phyloP scores from a whole-genome alignment of 805 yeast genomes.

The Saccharomyces kudriavzevii region DNA sequence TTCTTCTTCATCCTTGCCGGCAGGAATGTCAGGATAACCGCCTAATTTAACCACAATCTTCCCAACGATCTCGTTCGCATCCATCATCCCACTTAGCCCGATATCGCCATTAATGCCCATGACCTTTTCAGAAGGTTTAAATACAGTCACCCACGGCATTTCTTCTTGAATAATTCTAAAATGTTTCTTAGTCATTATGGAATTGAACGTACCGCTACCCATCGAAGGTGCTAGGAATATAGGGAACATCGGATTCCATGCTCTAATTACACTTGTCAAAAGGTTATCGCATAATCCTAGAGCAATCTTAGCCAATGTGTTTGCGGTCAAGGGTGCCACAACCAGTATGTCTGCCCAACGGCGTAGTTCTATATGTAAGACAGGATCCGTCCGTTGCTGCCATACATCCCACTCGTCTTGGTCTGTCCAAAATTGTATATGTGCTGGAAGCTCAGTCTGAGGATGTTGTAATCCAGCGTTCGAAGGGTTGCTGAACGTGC shows the following conservation, averaged over 20 bases:
- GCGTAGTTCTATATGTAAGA: slow-evolving; percentile 85
- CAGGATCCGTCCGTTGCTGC: slow-evolving; percentile 76
- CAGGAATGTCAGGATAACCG: slow-evolving; percentile 48
- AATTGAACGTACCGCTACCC: slow-evolving; percentile 85
- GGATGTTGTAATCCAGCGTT: slow-evolving; percentile 4
- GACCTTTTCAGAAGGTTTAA: slow-evolving; percentile 89
- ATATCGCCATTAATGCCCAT: slow-evolving; percentile 90
- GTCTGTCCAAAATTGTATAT: slow-evolving; percentile 85
- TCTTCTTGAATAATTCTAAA: slow-evolving; percentile 69
- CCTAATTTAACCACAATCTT: slow-evolving; percentile 64
- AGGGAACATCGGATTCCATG: slow-evolving; percentile 91
- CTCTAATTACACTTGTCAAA: slow-evolving; percentile 82
- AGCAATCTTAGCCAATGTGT: slow-evolving; percentile 80
- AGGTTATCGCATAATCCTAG: slow-evolving; percentile 88
- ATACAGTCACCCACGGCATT: slow-evolving; percentile 87
- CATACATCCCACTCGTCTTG: slow-evolving; percentile 88
- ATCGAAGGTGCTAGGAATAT: slow-evolving; percentile 88
- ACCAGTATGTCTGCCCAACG: slow-evolving; percentile 93
- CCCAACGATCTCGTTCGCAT: slow-evolving; percentile 88
- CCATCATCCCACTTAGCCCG: slow-evolving; percentile 99
- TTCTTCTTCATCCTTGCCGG: slow-evolving; percentile 38
- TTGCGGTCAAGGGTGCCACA: slow-evolving; percentile 92
- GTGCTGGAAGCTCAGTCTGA: slow-evolving; percentile 50
- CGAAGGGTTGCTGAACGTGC: slow-evolving; percentile 2
- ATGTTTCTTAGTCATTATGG: slow-evolving; percentile 80